These are phyloP conservation scores for Pulveroboletus sp. DNA, from an alignment of 768 basidiomycete species.

Conservation along the genomic window DNA sequence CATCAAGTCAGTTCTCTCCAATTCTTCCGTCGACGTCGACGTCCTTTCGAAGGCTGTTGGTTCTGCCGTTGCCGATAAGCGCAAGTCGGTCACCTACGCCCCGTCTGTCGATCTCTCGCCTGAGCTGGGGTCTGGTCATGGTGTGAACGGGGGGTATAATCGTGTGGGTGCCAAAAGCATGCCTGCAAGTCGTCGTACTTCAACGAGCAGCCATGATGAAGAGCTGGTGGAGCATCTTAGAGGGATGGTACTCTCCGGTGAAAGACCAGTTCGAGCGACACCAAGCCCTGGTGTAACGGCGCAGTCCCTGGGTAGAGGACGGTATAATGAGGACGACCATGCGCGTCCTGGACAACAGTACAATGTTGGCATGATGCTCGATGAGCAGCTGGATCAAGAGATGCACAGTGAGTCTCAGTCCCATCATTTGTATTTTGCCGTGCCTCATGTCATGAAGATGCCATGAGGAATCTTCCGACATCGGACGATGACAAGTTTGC, in stretches of 20 bases:
- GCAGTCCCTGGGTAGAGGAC: slow-evolving; percentile 51
- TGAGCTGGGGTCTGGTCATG: slow-evolving; percentile 48
- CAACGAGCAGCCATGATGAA: slow-evolving; percentile 83
- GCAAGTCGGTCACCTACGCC: slow-evolving; percentile 84
- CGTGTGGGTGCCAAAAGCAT: slow-evolving; percentile 86
- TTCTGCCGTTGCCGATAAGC: slow-evolving; percentile 64
- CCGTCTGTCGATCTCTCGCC: slow-evolving; percentile 73
- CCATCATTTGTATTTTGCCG: slow-evolving; percentile 4
- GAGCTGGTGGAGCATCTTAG: slow-evolving; percentile 75
- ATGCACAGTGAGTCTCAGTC: slow-evolving; percentile 72
- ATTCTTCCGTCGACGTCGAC: slow-evolving; percentile 57
- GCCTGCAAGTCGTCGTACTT: slow-evolving; percentile 88
- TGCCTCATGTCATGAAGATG: slow-evolving; percentile 48
- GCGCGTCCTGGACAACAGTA: slow-evolving; percentile 58
- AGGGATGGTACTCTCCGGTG: slow-evolving; percentile 63
- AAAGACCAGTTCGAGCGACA: slow-evolving; percentile 53
- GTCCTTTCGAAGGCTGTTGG: slow-evolving; percentile 67
- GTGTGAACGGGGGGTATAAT: slow-evolving; percentile 51
- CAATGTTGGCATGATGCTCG: slow-evolving; percentile 87
- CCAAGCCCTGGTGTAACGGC: slow-evolving; percentile 51
- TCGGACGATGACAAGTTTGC: slow-evolving; percentile 87
- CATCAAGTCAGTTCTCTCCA: slow-evolving; percentile 41
- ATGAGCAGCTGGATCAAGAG: slow-evolving; percentile 90
- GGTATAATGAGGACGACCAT: slow-evolving; percentile 57
- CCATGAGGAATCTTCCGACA: slow-evolving; percentile 82